Evolutionary conservation across 2,329 filamentous ascomycete species (phyloP).

Genomic region (Pestalotiopsis fici): DNA sequence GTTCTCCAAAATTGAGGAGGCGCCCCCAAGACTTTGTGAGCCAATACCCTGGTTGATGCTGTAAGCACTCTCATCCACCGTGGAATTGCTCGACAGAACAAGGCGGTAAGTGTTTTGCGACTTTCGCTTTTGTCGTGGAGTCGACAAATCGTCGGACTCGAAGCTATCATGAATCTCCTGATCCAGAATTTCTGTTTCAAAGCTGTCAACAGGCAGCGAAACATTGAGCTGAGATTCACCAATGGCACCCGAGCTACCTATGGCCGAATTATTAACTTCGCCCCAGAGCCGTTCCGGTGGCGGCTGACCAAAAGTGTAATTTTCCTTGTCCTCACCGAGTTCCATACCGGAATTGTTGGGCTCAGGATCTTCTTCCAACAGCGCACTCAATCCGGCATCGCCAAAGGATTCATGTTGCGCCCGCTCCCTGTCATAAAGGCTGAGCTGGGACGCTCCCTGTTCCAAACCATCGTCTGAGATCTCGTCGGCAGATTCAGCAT

Average conservation of each 20-base stretch:
- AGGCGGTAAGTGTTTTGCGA: conserved; percentile 17
- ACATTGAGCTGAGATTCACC: conserved; percentile 50
- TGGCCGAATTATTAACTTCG: conserved; percentile 54
- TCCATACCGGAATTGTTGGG: conserved; percentile 41
- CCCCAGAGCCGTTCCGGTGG: conserved; percentile 51
- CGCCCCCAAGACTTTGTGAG: conserved; percentile 57
- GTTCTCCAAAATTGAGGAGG: conserved; percentile 44
- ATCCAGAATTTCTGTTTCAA: conserved; percentile 36
- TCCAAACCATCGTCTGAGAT: conserved; percentile 61
- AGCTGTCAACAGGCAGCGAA: conserved; percentile 33
- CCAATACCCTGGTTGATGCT: conserved; percentile 29
- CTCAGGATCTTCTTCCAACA: conserved; percentile 31
- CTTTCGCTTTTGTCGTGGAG: conserved; percentile 27
- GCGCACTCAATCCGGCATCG: conserved; percentile 24
- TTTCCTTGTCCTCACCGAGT: conserved; percentile 81
- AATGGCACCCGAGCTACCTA: conserved; percentile 55
- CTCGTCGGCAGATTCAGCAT: conserved; percentile 58
- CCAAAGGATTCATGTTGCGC: conserved; percentile 28
- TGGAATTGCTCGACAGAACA: conserved; percentile 9
- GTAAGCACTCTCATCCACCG: conserved; percentile 22
- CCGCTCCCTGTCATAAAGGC: conserved; percentile 49
- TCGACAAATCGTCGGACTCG: conserved; percentile 45
- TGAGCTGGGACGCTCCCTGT: conserved; percentile 64
- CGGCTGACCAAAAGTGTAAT: conserved; percentile 64
- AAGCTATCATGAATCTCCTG: conserved; percentile 48